Evolutionary conservation across 2,329 filamentous ascomycete genomes (phyloP).

Genomic region (Trichoderma pleuroti): DNA sequence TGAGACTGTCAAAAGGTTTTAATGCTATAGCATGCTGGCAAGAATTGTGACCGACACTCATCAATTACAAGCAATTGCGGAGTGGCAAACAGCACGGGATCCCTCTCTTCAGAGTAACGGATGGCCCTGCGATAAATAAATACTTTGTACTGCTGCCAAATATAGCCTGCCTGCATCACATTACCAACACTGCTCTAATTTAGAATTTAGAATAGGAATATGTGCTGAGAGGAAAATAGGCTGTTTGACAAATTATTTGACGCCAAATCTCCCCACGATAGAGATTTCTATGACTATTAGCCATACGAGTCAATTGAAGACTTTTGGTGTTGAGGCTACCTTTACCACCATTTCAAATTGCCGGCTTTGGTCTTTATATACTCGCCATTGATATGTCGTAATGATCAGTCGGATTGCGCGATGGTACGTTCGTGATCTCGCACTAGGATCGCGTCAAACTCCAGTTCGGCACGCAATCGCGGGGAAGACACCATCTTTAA

Average conservation of each 20-base stretch:
- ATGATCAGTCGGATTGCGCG: constrained; percentile 1
- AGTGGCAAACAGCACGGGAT: neutral
- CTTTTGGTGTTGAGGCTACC: neutral
- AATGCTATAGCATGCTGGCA: neutral
- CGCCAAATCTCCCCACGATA: neutral
- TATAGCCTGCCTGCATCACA: neutral
- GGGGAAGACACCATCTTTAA: constrained; percentile 11
- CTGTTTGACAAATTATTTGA: neutral
- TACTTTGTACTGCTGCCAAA: neutral
- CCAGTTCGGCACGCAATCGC: constrained; percentile 15
- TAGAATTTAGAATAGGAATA: neutral
- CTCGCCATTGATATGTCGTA: neutral
- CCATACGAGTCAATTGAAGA: neutral
- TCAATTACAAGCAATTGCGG: neutral
- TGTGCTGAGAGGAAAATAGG: neutral
- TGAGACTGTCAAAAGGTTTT: neutral
- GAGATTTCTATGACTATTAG: no score
- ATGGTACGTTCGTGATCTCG: constrained; percentile 7
- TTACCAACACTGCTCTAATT: neutral
- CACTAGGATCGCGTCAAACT: constrained; percentile 11
- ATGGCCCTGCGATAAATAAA: neutral
- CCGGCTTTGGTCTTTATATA: neutral
- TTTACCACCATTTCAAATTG: neutral
- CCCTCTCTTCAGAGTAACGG: neutral
- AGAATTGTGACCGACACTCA: neutral